Evolutionary conservation across 2,329 filamentous ascomycete species (phyloP).

Genomic region (Fusarium devonianum): DNA sequence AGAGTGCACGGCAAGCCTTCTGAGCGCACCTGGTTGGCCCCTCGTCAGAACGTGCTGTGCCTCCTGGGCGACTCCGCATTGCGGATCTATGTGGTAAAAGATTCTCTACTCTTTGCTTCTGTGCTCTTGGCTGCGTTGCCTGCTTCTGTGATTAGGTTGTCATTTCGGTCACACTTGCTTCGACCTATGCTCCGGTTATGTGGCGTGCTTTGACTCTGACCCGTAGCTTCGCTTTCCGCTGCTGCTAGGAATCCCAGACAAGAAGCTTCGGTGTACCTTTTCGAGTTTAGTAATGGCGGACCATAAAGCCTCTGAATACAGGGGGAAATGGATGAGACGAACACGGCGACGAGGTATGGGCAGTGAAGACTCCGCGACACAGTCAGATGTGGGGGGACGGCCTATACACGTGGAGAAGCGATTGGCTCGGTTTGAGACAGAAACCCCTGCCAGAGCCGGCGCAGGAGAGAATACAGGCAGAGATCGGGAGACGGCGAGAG

Average conservation of each 20-base stretch:
- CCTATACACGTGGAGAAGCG: conserved; percentile 32
- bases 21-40: conserved; percentile 2
- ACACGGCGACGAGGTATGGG: conserved; percentile 1
- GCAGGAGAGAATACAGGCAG: conserved; percentile 14
- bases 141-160: not conserved
- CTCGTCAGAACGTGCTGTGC: conserved; percentile 2
- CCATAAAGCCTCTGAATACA: not conserved
- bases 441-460: conserved; percentile 23
- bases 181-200: not conserved
- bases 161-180: not conserved
- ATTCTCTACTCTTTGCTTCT: not conserved
- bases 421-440: conserved; percentile 23
- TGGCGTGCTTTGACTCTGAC: not conserved
- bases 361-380: conserved; percentile 1
- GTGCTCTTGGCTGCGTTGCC: conserved; percentile 1
- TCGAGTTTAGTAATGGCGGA: not conserved
- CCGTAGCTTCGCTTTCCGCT: not conserved
- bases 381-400: conserved; percentile 10
- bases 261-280: not conserved
- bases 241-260: not conserved
- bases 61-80: conserved; percentile 7
- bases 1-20: conserved; percentile 1
- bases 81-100: conserved; percentile 11
- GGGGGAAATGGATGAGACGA: conserved; percentile 4
- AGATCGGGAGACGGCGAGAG: conserved; percentile 6